Conservation (phyloP, 1,139 yeast species). For the Zygoascus hellenicus region DNA sequence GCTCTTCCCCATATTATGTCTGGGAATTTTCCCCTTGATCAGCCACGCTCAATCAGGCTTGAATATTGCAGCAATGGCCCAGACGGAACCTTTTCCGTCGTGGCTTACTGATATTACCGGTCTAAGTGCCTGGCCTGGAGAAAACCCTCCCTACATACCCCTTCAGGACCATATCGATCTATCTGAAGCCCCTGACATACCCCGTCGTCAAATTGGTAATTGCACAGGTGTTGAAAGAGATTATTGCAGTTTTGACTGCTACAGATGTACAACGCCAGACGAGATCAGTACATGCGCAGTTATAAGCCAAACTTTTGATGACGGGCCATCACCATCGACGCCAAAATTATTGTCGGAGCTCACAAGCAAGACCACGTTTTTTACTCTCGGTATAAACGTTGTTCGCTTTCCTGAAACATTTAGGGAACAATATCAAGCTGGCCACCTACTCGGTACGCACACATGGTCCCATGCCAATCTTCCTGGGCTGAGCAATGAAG, state of each 20-base stretch:
- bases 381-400: conserved; percentile 77
- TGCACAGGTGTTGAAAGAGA: conserved; percentile 47
- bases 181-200: conserved; percentile 42
- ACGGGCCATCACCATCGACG: conserved; percentile 83
- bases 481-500: conserved; percentile 70
- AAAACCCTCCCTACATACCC: conserved; percentile 82
- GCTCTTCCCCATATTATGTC: too few species aligned
- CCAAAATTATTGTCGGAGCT: conserved; percentile 50
- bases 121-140: conserved; percentile 71
- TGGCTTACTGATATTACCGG: conserved; percentile 80
- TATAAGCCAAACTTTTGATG: conserved; percentile 86
- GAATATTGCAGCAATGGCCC: too few species aligned
- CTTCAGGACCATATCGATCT: conserved; percentile 59
- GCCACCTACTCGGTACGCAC: conserved; percentile 82
- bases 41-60: too few species aligned
- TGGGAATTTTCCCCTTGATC: too few species aligned
- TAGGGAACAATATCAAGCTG: conserved; percentile 46
- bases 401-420: conserved; percentile 73
- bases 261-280: conserved; percentile 68
- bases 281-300: conserved; percentile 69
- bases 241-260: conserved; percentile 82
- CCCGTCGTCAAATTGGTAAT: conserved; percentile 51
- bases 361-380: conserved; percentile 61
- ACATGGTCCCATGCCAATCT: conserved; percentile 90
- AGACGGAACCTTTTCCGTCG: conserved; percentile 46